Evolutionary conservation across 495 filamentous ascomycete genomes (phyloP).

Genomic region (Podospora bellae-mahoneyi): DNA sequence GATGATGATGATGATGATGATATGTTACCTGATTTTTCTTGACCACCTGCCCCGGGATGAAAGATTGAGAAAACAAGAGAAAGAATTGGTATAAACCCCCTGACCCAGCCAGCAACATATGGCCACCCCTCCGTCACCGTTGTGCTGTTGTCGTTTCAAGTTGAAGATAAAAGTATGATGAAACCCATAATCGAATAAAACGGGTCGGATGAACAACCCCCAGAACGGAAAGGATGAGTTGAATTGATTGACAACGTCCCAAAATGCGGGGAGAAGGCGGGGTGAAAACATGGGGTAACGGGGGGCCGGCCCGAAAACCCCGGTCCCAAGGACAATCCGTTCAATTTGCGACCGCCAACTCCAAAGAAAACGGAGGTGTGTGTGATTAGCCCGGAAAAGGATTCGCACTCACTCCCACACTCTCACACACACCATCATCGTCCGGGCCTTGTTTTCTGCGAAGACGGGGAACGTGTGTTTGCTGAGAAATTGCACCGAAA

Average conservation of each 20-base stretch:
- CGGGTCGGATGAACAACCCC: conserved; percentile 6
- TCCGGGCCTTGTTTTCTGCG: conserved; percentile 1
- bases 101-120: background rate
- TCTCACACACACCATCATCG: background rate
- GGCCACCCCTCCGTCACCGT: background rate
- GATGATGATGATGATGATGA: conserved; percentile 6
- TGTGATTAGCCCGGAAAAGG: background rate
- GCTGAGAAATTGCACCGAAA: background rate
- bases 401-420: background rate
- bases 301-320: conserved; percentile 7
- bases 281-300: conserved; percentile 1
- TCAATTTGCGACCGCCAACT: conserved; percentile 4
- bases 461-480: background rate
- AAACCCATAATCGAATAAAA: conserved; percentile 4
- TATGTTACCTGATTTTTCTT: conserved; percentile 6
- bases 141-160: background rate
- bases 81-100: background rate
- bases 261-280: conserved; percentile 14
- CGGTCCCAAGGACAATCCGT: conserved; percentile 12
- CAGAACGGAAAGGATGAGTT: conserved; percentile 3
- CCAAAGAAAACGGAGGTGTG: conserved; percentile 5
- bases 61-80: background rate
- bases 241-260: background rate
- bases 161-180: background rate
- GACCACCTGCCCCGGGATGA: background rate